Conservation (phyloP, 768 basidiomycete species). For the Tylopilus intermedius region DNA sequence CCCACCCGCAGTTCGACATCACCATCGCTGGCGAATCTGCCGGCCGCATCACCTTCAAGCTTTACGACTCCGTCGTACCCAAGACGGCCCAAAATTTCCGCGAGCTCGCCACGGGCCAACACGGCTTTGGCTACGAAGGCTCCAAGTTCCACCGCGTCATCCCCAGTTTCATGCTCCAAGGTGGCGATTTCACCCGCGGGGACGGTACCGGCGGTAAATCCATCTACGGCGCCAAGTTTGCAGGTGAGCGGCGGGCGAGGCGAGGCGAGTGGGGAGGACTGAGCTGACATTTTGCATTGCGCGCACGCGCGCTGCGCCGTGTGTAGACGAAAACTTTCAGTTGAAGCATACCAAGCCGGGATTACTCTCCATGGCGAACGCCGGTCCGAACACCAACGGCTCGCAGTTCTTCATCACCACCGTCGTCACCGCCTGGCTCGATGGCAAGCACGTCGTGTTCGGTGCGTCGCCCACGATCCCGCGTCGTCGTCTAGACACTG, state of each 20-base stretch:
- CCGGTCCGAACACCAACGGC: conserved; percentile 79
- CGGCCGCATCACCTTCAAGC: conserved; percentile 76
- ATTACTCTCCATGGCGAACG: conserved; percentile 77
- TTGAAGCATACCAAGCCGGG: conserved; percentile 68
- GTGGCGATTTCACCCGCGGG: conserved; percentile 73
- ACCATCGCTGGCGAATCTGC: conserved; percentile 34
- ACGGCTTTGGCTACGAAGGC: conserved; percentile 71
- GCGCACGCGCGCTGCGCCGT: conserved; percentile 4
- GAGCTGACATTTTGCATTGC: neutral
- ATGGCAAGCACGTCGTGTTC: conserved; percentile 15
- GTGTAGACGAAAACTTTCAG: conserved; percentile 77
- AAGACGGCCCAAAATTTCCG: conserved; percentile 82
- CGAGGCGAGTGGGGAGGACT: no score
- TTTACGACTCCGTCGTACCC: conserved; percentile 76
- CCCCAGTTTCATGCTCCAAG: conserved; percentile 84
- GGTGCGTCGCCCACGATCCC: conserved; percentile 1
- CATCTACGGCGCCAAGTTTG: conserved; percentile 68
- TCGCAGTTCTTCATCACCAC: conserved; percentile 93
- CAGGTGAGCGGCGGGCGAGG: conserved; percentile 34
- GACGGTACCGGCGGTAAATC: conserved; percentile 79
- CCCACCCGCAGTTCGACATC: conserved; percentile 57
- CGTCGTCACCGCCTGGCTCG: conserved; percentile 42
- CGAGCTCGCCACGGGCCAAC: conserved; percentile 71
- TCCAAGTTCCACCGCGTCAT: conserved; percentile 78
- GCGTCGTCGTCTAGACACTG: neutral